phyloP scores from a whole-genome alignment of 495 filamentous ascomycete species.

The Hamigera avellanea region DNA sequence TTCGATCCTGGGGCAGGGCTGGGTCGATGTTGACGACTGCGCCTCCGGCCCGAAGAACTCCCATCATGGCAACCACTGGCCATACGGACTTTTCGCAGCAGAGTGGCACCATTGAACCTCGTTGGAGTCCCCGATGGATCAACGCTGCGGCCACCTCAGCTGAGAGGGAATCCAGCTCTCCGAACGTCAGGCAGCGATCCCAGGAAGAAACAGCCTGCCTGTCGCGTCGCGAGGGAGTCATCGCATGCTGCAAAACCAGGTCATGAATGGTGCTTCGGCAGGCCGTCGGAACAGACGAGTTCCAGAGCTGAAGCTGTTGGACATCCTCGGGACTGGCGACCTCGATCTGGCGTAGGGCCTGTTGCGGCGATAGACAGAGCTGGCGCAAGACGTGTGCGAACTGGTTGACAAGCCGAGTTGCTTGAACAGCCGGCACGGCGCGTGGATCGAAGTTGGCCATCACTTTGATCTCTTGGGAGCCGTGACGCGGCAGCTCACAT shows the following conservation, averaged over 20 bases:
- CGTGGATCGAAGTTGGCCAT: constrained; percentile 3
- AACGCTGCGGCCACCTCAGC: constrained; percentile 20
- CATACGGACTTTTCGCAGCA: constrained; percentile 39
- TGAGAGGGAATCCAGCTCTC: constrained; percentile 19
- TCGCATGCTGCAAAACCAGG: constrained; percentile 3
- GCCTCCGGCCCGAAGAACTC: constrained; percentile 23
- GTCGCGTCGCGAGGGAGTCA: constrained; percentile 1
- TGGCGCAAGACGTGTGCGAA: constrained; percentile 7
- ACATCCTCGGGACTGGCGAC: neutral
- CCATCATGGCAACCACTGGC: constrained; percentile 26
- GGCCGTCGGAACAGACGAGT: neutral
- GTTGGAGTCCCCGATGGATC: constrained; percentile 14
- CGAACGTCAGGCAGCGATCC: constrained; percentile 25
- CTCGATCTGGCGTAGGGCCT: no score
- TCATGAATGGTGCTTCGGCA: constrained; percentile 5
- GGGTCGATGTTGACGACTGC: constrained; percentile 7
- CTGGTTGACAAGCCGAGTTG: constrained; percentile 4
- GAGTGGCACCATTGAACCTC: constrained; percentile 36
- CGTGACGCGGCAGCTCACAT: neutral
- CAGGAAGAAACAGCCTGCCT: constrained; percentile 19
- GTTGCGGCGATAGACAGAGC: neutral
- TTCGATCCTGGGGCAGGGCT: neutral
- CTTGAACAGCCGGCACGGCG: constrained; percentile 1
- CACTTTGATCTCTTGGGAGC: constrained; percentile 1
- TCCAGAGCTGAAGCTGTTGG: neutral